Base-by-base conservation (phyloP, 2,329 filamentous ascomycete genomes). In the Periglandula ipomoeae region DNA sequence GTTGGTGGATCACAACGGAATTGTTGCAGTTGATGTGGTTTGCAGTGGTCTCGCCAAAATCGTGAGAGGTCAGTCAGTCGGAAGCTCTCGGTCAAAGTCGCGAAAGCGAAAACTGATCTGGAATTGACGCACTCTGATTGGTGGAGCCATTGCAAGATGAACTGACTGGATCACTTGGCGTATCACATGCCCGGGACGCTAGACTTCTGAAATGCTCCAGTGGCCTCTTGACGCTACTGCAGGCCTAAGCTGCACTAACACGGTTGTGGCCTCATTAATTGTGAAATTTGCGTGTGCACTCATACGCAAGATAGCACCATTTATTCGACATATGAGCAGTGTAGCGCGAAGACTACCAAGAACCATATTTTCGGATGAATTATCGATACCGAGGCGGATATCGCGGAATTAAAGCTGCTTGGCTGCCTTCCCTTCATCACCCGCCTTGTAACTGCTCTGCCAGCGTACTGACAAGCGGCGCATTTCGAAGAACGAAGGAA, bases 71-170 rank as follows among this genome's bases (percentile, higher is more conserved):
- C 45, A 34, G 56, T 42, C 45, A 34, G 20, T 65, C 65, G 66
- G 67, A 58, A 68, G 65, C 65, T 67, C 61, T 68, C 66, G 67
- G 66, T 61, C 60, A 64, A 63, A 63, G 58, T 59, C 65, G 63
- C 59, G 58, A 60, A 40, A 59, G 58, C 60, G 61, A 68, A 68
- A 65, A 67, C 66, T 69, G 67, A 71, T 72, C 64, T 63, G 61
- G 68, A 74, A 74, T 75, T 74, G 72, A 61, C 60, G 52, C 57
- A 57, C 57, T 67, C 64, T 74, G 69, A 75, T 75, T 76, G 72
- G 73, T 23, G 23, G 17, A 39, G 10, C 19, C 1, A 7, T 4
- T 20, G 22, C 37, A n/a, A 23, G 23, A 15, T 8, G 5, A 15
- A 2, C 10, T 13, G 3, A 2, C 2, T 20, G 3, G 22, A 13